Conservation (phyloP, 1,284 basidiomycete species). For the Ceratobasidium sp. region DNA sequence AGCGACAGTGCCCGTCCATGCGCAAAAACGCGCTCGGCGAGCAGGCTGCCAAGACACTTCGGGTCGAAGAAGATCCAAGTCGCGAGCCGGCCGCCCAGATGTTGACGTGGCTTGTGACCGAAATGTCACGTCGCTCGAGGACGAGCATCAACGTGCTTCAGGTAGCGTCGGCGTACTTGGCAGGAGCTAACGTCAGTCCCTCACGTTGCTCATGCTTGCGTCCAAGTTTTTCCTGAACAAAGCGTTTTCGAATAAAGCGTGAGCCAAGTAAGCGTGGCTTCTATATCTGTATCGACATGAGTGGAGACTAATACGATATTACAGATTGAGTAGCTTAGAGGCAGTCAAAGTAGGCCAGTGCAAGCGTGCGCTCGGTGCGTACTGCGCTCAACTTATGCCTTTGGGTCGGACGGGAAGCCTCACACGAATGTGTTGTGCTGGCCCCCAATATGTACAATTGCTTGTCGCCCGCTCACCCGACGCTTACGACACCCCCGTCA, state of each 20-base stretch:
- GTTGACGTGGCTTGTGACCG: no score
- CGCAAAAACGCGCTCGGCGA: no score
- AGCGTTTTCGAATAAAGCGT: constrained; percentile 92
- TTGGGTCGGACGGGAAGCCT: constrained; percentile 72
- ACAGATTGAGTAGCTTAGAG: constrained; percentile 75
- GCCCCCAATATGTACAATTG: neutral
- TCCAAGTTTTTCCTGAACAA: constrained; percentile 94
- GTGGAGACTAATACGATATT: neutral
- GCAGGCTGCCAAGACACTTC: no score
- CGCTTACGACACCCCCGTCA: neutral
- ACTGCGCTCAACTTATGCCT: constrained; percentile 85
- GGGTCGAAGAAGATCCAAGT: no score
- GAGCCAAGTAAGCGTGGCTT: constrained; percentile 73
- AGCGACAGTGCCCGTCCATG: no score
- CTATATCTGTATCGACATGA: neutral
- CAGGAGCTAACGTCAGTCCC: no score
- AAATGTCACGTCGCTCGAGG: no score
- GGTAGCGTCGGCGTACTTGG: no score
- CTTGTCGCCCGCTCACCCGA: neutral
- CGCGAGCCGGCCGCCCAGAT: no score
- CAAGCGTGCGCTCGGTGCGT: constrained; percentile 76
- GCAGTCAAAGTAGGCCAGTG: constrained; percentile 69
- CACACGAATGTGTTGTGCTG: neutral
- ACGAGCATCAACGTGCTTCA: no score
- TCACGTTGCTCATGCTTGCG: constrained; percentile 75